Evolutionary conservation across 306 rosid species (phyloP).

Genomic region (Begonia fuchsioides): DNA sequence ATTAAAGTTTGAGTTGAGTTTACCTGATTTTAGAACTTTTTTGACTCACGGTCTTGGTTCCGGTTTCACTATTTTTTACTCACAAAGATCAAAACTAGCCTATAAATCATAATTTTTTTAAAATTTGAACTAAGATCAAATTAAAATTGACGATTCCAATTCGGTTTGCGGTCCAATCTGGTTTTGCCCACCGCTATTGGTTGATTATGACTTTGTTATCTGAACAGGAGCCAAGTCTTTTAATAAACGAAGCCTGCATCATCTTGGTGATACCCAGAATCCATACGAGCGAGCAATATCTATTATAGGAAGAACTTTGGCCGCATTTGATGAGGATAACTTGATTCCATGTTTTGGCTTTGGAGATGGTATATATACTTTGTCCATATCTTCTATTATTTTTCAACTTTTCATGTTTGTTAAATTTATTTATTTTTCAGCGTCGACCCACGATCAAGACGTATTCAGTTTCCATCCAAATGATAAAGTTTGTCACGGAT

Average conservation of each 20-base stretch:
- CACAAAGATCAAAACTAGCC: no score
- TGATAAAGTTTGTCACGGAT: slow-evolving; percentile 62
- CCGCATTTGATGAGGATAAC: slow-evolving; percentile 81
- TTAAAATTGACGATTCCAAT: no score
- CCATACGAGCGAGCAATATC: slow-evolving; percentile 86
- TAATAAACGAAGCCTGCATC: slow-evolving; percentile 62
- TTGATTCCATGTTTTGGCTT: slow-evolving; percentile 85
- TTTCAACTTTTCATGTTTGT: not conserved
- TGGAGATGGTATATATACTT: slow-evolving; percentile 62
- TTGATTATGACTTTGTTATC: slow-evolving; percentile 21
- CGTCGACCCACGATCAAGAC: slow-evolving; percentile 75
- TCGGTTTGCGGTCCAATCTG: no score
- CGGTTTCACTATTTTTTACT: no score
- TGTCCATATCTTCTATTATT: slow-evolving; percentile 1
- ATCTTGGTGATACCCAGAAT: slow-evolving; percentile 45
- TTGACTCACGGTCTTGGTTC: no score
- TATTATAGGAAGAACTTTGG: slow-evolving; percentile 74
- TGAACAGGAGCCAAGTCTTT: slow-evolving; percentile 44
- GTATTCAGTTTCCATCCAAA: slow-evolving; percentile 71
- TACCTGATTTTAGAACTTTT: no score
- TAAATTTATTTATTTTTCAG: slow-evolving; percentile 28
- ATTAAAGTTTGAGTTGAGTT: no score
- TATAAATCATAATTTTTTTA: no score
- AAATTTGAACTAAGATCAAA: no score
- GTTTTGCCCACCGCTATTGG: no score